Conservation (phyloP, 2,329 filamentous ascomycete species). For the Alternaria burnsii region DNA sequence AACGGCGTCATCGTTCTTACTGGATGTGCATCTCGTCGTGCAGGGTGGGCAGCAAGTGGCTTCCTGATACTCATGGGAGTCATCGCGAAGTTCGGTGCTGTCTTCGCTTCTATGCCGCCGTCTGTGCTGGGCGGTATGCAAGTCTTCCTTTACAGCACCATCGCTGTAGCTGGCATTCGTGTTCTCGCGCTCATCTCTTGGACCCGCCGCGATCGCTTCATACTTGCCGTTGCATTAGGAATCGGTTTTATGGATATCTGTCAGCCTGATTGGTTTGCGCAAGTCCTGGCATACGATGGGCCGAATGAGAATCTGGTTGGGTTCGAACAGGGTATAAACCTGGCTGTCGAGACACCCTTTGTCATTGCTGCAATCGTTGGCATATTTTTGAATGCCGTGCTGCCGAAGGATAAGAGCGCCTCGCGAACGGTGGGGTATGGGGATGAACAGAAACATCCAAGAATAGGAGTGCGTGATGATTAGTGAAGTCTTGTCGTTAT, state of each 20-base stretch:
- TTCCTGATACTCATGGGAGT: conserved; percentile 41
- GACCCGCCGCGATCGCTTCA: conserved; percentile 41
- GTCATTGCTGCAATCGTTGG: conserved; percentile 51
- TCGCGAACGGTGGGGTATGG: conserved; percentile 7
- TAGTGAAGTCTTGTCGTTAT: not conserved
- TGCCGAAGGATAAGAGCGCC: conserved; percentile 45
- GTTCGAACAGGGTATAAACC: conserved; percentile 53
- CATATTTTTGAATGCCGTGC: conserved; percentile 54
- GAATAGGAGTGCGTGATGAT: conserved; percentile 12
- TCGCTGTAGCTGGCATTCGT: conserved; percentile 38
- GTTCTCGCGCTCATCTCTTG: conserved; percentile 39
- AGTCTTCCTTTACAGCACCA: conserved; percentile 41
- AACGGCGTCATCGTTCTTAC: conserved; percentile 43
- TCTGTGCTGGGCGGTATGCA: conserved; percentile 60
- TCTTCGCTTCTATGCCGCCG: conserved; percentile 42
- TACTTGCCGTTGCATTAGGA: conserved; percentile 34
- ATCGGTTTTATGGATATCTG: conserved; percentile 52
- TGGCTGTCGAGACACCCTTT: conserved; percentile 54
- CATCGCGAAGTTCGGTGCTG: conserved; percentile 39
- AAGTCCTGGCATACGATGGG: conserved; percentile 51
- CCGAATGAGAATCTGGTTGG: conserved; percentile 50
- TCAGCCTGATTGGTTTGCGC: conserved; percentile 51
- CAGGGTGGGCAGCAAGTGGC: conserved; percentile 39
- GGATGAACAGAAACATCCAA: conserved; percentile 21
- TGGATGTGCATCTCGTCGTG: conserved; percentile 37